Evolutionary conservation across 2,329 filamentous ascomycete genomes (phyloP).

Genomic region (Pezicula radicicola): DNA sequence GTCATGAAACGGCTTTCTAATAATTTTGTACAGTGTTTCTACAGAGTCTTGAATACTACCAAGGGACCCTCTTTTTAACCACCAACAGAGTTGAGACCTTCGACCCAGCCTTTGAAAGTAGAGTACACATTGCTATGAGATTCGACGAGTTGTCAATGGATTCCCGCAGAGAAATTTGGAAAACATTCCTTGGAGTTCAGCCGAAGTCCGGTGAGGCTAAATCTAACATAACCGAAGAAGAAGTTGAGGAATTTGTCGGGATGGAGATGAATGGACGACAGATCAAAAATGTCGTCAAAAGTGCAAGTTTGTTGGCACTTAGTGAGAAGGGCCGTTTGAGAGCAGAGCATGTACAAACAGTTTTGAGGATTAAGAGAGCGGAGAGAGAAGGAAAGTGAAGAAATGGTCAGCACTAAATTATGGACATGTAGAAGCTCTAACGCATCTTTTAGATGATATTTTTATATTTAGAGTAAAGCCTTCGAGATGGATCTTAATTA

Average conservation of each 20-base stretch:
- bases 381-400: no score
- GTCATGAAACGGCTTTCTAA: no score
- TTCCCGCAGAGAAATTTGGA: conserved; percentile 20
- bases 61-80: conserved; percentile 26
- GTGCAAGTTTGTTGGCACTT: conserved; percentile 25
- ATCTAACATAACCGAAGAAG: conserved; percentile 6
- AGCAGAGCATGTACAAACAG: conserved; percentile 21
- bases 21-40: conserved; percentile 32
- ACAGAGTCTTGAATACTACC: conserved; percentile 20
- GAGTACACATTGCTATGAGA: conserved; percentile 12
- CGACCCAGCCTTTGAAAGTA: conserved; percentile 13
- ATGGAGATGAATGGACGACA: conserved; percentile 28
- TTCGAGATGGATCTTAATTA: no score
- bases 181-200: conserved; percentile 8
- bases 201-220: conserved; percentile 10
- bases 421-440: no score
- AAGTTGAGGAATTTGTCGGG: conserved; percentile 10
- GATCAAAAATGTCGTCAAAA: conserved; percentile 31
- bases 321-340: conserved; percentile 17
- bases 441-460: no score
- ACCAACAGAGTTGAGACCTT: conserved; percentile 17
- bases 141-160: conserved; percentile 13
- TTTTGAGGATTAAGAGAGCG: conserved; percentile 22
- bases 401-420: no score
- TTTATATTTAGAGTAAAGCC: no score